Evolutionary conservation across 2,329 filamentous ascomycete species (phyloP).

Genomic region (Lachnellula cervina): DNA sequence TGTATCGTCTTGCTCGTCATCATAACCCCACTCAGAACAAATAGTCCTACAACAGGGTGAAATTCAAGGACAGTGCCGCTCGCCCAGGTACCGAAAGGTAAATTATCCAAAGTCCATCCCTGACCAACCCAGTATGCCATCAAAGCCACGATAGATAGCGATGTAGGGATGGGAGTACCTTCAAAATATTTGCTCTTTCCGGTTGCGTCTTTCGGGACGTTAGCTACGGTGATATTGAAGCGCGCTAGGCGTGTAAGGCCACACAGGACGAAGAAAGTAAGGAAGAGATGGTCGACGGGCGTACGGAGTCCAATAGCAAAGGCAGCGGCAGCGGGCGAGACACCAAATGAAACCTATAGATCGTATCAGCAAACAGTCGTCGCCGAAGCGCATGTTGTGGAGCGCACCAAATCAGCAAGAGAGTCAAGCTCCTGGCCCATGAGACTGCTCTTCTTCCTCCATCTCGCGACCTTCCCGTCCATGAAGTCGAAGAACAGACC

Average conservation of each 20-base stretch:
- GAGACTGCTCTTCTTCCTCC: conserved; percentile 93
- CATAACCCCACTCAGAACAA: conserved; percentile 81
- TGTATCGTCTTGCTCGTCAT: conserved; percentile 96
- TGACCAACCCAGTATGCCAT: conserved; percentile 88
- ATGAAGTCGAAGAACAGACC: conserved; percentile 97
- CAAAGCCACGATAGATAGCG: conserved; percentile 69
- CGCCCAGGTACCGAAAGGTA: conserved; percentile 71
- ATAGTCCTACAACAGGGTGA: conserved; percentile 76
- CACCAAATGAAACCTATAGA: conserved; percentile 84
- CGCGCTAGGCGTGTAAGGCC: conserved; percentile 89
- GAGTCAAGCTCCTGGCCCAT: conserved; percentile 99
- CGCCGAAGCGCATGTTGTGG: not conserved
- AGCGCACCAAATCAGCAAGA: conserved; percentile 80
- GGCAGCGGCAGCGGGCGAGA: conserved; percentile 80
- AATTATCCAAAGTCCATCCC: conserved; percentile 69
- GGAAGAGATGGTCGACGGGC: conserved; percentile 68
- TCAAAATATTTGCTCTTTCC: conserved; percentile 97
- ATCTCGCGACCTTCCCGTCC: conserved; percentile 92
- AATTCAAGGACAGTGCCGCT: conserved; percentile 69
- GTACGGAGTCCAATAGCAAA: conserved; percentile 89
- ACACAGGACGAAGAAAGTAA: conserved; percentile 90
- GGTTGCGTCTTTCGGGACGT: conserved; percentile 82
- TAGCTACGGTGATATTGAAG: conserved; percentile 92
- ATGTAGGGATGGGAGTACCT: conserved; percentile 92
- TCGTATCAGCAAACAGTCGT: not conserved